Evolutionary conservation across 306 rosid species (phyloP), one percentile per base, ranked within the genome.

Genomic region (Sicyos baderoa): DNA sequence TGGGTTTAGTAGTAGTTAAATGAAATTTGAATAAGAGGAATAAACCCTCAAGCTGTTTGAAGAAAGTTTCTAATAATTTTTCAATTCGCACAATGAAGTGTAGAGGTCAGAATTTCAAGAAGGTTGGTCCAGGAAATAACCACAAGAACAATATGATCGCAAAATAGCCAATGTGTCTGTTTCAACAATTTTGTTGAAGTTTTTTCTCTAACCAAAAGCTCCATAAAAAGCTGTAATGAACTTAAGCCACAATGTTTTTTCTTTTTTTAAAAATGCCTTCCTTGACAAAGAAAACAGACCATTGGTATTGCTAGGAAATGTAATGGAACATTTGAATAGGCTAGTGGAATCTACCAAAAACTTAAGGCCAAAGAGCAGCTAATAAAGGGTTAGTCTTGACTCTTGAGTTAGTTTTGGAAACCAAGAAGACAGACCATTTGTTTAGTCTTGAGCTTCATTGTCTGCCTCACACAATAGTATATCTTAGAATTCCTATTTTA

Each of bases 401-500:
- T 13, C 51, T 47, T 47, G n/a, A 47, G 51, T 47, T 37, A 37
- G 8, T 40, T 40, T 40, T 40, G 45, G 50, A 45, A 10, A 12
- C 50, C 45, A 16, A 59, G 21, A 9, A 40, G 11, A 9, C 6
- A 40, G 45, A 40, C 45, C 45, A 40, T 40, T 40, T 7, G 45
- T 40, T 40, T 40, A 40, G 45, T 40, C 45, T 40, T 40, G 45
- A 16, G 66, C 37, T 59, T 61, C 47, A n/a, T 37, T 61, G 68
- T 37, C 68, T 61, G 49, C 68, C 17, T 61, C 50, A 61, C 22
- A 37, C 47, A 61, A 15, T 12, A 54, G 32, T 21, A 61, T 23
- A 48, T 61, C 16, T 61, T 61, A 37, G 50, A 61, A 9, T 61
- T 61, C 68, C 68, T 37, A n/a, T 35, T 61, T 61, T 35, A 16